Evolutionary conservation across 192 early-diverging fungal species (phyloP), one percentile per base, ranked within the genome.

Genomic region (Coemansia sp.): DNA sequence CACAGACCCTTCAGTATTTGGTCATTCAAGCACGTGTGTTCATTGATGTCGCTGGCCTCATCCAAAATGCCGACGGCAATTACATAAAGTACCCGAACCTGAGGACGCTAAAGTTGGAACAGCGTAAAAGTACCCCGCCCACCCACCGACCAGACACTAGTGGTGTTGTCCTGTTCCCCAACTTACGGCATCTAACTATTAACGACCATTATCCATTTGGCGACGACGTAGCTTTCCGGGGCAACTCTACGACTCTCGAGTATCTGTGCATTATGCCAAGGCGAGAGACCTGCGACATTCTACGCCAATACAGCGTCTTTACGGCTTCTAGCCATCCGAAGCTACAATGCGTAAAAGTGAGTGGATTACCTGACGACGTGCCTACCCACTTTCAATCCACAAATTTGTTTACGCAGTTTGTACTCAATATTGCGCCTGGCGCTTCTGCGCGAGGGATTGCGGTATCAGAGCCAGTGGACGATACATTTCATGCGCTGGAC

Each of bases 211-310:
- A 68, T 21, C 57, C 67, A 21, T 68, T 68, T 60, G 58, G 43
- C 67, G 67, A 68, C 30, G 67, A 68, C 53, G 21, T 42, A 4
- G 14, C 60, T 37, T 68, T 68, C 16, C 30, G 67, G 13, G 67
- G 30, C 14, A 68, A 61, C 30, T 6, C 26, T 11, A 26, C 28
- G 23, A 35, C 58, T 17, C 30, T 68, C 7, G 67, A 68, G 44
- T 35, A 49, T 21, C 33, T 68, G 19, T 33, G 37, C n/a, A 21
- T 67, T 19, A 42, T 33, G 39, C 52, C 50, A 11, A 39, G 30
- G 19, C 33, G 16, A 21, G 42, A 59, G 28, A 32, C 30, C 4
- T 28, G 42, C 40, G 32, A 47, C 1, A 61, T 61, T 11, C 32
- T 68, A 17, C 40, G 19, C 42, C 30, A 33, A n/a, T 39, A 39